phyloP scores from a whole-genome alignment of 345 rosid genomes.

The Eucalyptus sp. region DNA sequence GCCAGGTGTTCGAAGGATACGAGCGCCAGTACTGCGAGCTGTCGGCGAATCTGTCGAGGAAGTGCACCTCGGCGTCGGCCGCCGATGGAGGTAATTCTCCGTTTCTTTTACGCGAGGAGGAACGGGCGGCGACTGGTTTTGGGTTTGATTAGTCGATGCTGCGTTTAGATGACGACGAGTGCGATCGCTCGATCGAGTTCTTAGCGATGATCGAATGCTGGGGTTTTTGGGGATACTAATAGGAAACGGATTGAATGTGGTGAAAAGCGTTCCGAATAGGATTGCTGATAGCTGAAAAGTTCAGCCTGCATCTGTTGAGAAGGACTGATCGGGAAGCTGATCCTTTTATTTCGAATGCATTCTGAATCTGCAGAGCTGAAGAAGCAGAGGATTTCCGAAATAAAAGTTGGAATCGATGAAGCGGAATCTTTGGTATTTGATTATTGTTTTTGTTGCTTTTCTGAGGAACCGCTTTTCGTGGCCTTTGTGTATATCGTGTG shows the following conservation, averaged over 20 bases:
- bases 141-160: neutral
- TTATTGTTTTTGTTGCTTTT: neutral
- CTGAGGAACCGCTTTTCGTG: neutral
- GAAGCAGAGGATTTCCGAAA: conserved; percentile 74
- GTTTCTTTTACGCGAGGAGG: neutral
- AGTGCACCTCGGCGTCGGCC: conserved; percentile 34
- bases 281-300: neutral
- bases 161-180: neutral
- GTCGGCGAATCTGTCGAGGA: conserved; percentile 44
- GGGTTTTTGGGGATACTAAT: neutral
- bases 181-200: neutral
- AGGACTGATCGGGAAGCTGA: neutral
- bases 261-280: neutral
- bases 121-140: neutral
- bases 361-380: conserved; percentile 45
- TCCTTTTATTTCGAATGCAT: neutral
- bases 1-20: conserved; percentile 16
- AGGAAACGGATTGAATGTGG: neutral
- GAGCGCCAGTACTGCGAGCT: conserved; percentile 52
- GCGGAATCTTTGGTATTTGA: conserved; percentile 65
- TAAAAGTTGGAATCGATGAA: conserved; percentile 52
- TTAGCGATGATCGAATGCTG: neutral
- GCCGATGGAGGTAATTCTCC: conserved; percentile 35
- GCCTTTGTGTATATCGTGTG: neutral
- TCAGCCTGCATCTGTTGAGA: neutral